These are phyloP conservation scores for Termitomyces sp. DNA, from an alignment of 768 basidiomycete species.

Conservation along the genomic window DNA sequence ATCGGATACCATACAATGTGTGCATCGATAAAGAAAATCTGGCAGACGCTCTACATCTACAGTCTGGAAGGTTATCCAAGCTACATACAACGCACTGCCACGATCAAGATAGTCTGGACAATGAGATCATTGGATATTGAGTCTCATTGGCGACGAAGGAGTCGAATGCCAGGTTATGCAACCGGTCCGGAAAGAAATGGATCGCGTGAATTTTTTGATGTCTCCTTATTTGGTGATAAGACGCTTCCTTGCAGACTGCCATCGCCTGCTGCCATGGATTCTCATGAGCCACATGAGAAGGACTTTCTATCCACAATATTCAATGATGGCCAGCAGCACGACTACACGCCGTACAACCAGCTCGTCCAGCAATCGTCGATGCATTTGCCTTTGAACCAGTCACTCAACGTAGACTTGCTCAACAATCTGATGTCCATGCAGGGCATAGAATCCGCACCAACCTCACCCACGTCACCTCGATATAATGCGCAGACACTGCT, in stretches of 20 bases:
- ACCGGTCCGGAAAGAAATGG: not conserved
- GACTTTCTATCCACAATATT: conserved; percentile 19
- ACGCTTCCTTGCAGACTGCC: conserved; percentile 1
- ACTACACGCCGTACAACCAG: conserved; percentile 2
- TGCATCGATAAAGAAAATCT: not conserved
- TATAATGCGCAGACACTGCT: conserved; percentile 46
- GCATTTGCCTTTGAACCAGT: conserved; percentile 15
- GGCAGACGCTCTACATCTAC: not conserved
- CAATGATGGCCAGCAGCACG: conserved; percentile 11
- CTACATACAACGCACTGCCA: not conserved
- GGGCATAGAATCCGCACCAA: conserved; percentile 28
- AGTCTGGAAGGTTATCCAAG: not conserved
- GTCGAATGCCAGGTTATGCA: not conserved
- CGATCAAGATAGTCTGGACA: not conserved
- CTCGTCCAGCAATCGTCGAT: conserved; percentile 11
- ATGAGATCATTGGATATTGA: not conserved
- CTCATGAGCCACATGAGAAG: conserved; percentile 16
- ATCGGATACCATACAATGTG: not conserved
- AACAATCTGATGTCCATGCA: conserved; percentile 49
- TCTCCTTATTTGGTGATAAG: not conserved
- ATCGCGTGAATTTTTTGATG: conserved; percentile 7
- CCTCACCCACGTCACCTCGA: conserved; percentile 17
- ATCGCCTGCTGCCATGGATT: conserved; percentile 9
- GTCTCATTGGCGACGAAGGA: no score
- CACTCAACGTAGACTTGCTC: conserved; percentile 46